These are phyloP conservation scores for Penicillium sp. DNA, from an alignment of 2,329 filamentous ascomycete species.

Conservation along the genomic window DNA sequence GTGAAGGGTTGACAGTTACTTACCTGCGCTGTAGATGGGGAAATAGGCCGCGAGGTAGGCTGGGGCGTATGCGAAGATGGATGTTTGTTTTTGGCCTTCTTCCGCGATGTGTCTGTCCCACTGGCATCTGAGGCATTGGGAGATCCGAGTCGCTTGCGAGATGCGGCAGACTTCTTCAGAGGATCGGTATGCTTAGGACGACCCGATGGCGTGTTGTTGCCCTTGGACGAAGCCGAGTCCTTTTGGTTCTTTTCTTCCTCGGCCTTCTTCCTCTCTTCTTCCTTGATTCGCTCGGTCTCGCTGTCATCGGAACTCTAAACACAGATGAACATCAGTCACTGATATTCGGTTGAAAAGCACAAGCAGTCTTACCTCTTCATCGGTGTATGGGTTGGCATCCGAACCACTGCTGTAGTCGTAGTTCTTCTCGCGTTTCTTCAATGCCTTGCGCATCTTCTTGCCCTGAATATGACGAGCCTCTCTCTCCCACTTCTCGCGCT, in stretches of 20 bases:
- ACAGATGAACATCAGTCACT: conserved; percentile 11
- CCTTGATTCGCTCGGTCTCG: conserved; percentile 66
- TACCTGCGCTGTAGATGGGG: conserved; percentile 59
- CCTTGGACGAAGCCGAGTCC: conserved; percentile 67
- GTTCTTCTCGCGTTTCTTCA: conserved; percentile 84
- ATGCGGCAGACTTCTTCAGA: conserved; percentile 58
- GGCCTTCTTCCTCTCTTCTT: conserved; percentile 63
- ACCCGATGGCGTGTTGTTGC: conserved; percentile 68
- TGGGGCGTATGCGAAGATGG: conserved; percentile 37
- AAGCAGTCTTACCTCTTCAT: conserved; percentile 50
- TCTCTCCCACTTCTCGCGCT: conserved; percentile 66
- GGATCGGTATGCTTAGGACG: conserved; percentile 59
- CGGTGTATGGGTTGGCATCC: conserved; percentile 61
- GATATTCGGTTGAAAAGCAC: conserved; percentile 10
- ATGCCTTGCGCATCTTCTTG: conserved; percentile 76
- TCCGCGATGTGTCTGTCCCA: conserved; percentile 84
- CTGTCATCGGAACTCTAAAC: conserved; percentile 63
- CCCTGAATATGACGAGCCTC: conserved; percentile 71
- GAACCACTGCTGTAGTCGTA: conserved; percentile 80
- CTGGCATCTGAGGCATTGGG: conserved; percentile 88
- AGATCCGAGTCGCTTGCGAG: conserved; percentile 82
- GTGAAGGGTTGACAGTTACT: conserved; percentile 10
- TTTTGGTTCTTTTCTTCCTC: conserved; percentile 59
- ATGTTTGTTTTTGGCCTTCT: conserved; percentile 75
- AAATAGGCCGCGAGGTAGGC: conserved; percentile 61